Base-by-base conservation (phyloP, 1,284 basidiomycete species). In the Blastosporella zonata region DNA sequence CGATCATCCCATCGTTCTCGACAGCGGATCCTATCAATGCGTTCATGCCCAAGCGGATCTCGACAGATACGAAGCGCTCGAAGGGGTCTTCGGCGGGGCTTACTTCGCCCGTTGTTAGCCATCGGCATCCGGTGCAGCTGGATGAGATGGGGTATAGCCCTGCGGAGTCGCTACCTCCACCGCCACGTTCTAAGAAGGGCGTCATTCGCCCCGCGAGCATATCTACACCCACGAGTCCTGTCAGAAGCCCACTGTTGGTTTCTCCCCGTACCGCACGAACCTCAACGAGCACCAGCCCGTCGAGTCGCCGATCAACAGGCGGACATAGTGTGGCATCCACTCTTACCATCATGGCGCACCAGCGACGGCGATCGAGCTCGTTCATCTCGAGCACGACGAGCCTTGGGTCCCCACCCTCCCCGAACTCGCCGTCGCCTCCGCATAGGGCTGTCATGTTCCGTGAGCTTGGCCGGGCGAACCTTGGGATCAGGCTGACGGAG, bases 391-490 rank as follows among this genome's bases (percentile, higher is more conserved):
- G 9, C 34, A 31, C 36, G 12, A 34, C 33, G 15, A 31, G 42
- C 5, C 13, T 31, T 3, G 18, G 27, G 2, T 39, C 34, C 7
- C 27, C 44, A 5, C 56, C 56, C 28, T 45, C 57, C 9, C 36
- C 21, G 8, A 28, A 12, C 18, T 40, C 38, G 1, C 5, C 21
- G 15, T 47, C 58, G 17, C 45, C 48, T 29, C 47, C 25, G 33
- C 52, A 52, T 46, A 55, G 56, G 50, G 64, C 68, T 20, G 48
- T 75, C 46, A 76, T 66, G 33, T 82, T 81, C 65, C 74, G 80
- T n/a, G 73, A 78, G 54, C 55, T 82, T 83, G 68, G 74, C 34
- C 17, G 27, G 13, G 3, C 15, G 17, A 47, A 35, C 2, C 21
- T 8, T 21, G 33, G 35, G 6, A 20, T 22, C 18, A 42, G 64